Evolutionary conservation across 352 stramenopile genomes (phyloP).

Genomic region (Globisporangium megalacanthum): DNA sequence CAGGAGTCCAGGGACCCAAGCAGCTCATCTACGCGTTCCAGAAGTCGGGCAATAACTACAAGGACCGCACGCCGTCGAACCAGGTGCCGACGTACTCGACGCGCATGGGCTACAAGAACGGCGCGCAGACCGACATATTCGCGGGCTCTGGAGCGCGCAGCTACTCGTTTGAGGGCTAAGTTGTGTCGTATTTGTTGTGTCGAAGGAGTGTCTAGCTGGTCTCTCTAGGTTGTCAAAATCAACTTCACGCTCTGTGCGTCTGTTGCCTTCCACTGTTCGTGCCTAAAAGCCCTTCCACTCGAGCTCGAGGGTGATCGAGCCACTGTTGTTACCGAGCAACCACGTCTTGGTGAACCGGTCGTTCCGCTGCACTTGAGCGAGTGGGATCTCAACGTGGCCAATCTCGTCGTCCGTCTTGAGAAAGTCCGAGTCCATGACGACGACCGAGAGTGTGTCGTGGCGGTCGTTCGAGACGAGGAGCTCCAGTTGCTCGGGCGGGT

Average conservation of each 20-base stretch:
- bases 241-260: too few relatives aligned
- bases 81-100: constrained; percentile 3
- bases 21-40: constrained; percentile 6
- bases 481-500: constrained; percentile 37
- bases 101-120: background rate
- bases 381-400: constrained; percentile 27
- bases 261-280: background rate
- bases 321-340: constrained; percentile 30
- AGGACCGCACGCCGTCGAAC: constrained; percentile 1
- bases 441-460: constrained; percentile 32
- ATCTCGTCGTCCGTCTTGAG: constrained; percentile 43
- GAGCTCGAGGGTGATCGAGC: constrained; percentile 31
- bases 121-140: constrained; percentile 5
- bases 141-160: too few relatives aligned
- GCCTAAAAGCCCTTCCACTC: constrained; percentile 37
- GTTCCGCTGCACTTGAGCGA: constrained; percentile 32
- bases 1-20: background rate
- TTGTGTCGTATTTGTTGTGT: background rate
- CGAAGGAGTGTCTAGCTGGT: background rate
- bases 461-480: constrained; percentile 31
- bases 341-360: constrained; percentile 24
- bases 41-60: constrained; percentile 2
- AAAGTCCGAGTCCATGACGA: constrained; percentile 45
- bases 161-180: too few relatives aligned
- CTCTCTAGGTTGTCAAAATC: too few relatives aligned